These are phyloP conservation scores for Mycena metata DNA, from an alignment of 768 basidiomycete species.

Conservation along the genomic window DNA sequence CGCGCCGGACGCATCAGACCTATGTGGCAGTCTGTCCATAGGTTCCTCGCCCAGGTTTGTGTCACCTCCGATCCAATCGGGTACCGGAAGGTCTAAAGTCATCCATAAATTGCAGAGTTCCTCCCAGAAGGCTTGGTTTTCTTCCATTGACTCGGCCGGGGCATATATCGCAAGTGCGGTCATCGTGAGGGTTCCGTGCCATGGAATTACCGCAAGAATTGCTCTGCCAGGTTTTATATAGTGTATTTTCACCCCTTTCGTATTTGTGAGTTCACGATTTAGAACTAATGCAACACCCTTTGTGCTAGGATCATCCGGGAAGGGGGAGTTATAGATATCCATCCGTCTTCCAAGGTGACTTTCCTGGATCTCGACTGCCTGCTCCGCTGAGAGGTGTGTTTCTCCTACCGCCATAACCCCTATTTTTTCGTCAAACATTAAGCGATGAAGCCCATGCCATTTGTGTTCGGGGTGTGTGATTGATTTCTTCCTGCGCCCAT, in stretches of 20 bases:
- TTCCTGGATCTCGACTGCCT: conserved; percentile 19
- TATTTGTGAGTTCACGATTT: conserved; percentile 36
- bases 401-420: conserved; percentile 35
- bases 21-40: conserved; percentile 20
- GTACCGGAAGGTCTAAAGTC: background rate
- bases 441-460: conserved; percentile 33
- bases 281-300: conserved; percentile 35
- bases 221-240: conserved; percentile 17
- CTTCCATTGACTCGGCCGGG: conserved; percentile 21
- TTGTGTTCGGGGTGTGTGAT: conserved; percentile 16
- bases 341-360: background rate
- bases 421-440: conserved; percentile 32
- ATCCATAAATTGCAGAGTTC: background rate
- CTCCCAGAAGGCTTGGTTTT: conserved; percentile 37
- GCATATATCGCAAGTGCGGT: conserved; percentile 39
- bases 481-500: conserved; percentile 25
- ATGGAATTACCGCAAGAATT: conserved; percentile 12
- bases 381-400: conserved; percentile 32
- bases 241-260: background rate
- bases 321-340: conserved; percentile 9
- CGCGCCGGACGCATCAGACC: background rate
- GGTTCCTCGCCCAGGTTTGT: conserved; percentile 18
- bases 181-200: conserved; percentile 13
- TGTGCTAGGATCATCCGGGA: conserved; percentile 4
- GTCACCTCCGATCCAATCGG: conserved; percentile 27